Evolutionary conservation across 2,329 filamentous ascomycete genomes (phyloP).

Genomic region (Ilyonectria mors-panacis): DNA sequence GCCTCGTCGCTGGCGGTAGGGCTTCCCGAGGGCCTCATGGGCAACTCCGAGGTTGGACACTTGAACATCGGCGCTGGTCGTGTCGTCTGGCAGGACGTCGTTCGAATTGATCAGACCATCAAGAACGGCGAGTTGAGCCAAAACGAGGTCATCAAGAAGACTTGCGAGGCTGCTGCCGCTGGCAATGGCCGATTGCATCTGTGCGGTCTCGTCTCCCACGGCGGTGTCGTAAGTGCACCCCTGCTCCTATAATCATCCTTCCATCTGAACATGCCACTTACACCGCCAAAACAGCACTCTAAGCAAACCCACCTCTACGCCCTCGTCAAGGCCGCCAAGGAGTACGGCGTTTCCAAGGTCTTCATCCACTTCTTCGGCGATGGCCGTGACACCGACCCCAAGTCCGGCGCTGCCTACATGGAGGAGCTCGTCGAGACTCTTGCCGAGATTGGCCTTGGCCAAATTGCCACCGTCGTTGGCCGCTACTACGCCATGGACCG

Average conservation of each 20-base stretch:
- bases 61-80: constrained; percentile 98
- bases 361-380: constrained; percentile 99
- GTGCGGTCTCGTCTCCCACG: constrained; percentile 92
- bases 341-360: constrained; percentile 87
- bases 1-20: constrained; percentile 97
- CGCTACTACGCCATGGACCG: constrained; percentile 99
- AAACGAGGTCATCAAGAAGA: constrained; percentile 82
- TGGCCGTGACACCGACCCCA: constrained; percentile 97
- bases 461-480: constrained; percentile 93
- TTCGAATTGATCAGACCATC: constrained; percentile 94
- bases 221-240: constrained; percentile 79
- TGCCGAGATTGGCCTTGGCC: constrained; percentile 87
- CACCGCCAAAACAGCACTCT: constrained; percentile 74
- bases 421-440: constrained; percentile 85
- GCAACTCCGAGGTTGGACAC: constrained; percentile 98
- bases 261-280: constrained; percentile 26
- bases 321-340: constrained; percentile 91
- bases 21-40: constrained; percentile 97
- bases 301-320: constrained; percentile 95
- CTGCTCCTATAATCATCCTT: constrained; percentile 3
- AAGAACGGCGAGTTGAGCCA: constrained; percentile 86
- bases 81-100: constrained; percentile 98
- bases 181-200: constrained; percentile 95
- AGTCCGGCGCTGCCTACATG: constrained; percentile 91
- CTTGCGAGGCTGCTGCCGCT: constrained; percentile 84